A percentile compares a stretch with the other conserved stretches of the same genome.
phyloP scores from a whole-genome alignment of 129 eudicot species.

The Deinandra increscens region DNA sequence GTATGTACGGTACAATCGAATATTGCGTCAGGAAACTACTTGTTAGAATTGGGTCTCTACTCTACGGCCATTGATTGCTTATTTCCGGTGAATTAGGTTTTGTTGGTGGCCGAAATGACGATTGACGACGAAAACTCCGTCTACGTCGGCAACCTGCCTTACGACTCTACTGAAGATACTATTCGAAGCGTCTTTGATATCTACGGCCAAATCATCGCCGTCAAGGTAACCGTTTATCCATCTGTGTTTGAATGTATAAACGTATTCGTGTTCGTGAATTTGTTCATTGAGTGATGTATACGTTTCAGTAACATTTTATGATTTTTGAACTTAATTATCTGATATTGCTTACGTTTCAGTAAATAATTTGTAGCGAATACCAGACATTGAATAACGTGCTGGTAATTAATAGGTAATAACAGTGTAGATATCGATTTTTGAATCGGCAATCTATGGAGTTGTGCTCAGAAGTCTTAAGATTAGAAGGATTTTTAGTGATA shows the following conservation, averaged over 20 bases:
- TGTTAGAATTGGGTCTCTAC: slow-evolving; percentile 1
- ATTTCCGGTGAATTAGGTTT: slow-evolving; percentile 22
- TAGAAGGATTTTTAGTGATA: not conserved
- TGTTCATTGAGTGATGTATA: not conserved
- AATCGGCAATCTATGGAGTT: not conserved
- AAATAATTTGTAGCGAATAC: too few relatives aligned
- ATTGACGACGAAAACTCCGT: slow-evolving; percentile 82
- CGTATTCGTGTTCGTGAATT: slow-evolving; percentile 3
- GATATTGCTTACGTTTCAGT: not conserved
- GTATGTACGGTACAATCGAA: not conserved
- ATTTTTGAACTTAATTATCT: not conserved
- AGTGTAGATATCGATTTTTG: not conserved
- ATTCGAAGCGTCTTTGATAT: slow-evolving; percentile 59
- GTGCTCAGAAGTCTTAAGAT: not conserved
- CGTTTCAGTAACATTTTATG: not conserved
- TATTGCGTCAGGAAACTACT: not conserved
- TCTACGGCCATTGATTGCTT: not conserved
- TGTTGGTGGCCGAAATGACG: slow-evolving; percentile 51
- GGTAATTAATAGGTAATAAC: too few relatives aligned
- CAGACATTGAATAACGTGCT: too few relatives aligned
- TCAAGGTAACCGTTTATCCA: slow-evolving; percentile 48
- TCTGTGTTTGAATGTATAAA: not conserved
- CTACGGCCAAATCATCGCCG: slow-evolving; percentile 69
- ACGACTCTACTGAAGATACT: slow-evolving; percentile 64
- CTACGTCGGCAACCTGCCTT: slow-evolving; percentile 82